A percentile compares a stretch with the other conserved stretches of the same genome.
phyloP scores from a whole-genome alignment of 1,284 basidiomycete genomes.

The Ustilago cynodontis region DNA sequence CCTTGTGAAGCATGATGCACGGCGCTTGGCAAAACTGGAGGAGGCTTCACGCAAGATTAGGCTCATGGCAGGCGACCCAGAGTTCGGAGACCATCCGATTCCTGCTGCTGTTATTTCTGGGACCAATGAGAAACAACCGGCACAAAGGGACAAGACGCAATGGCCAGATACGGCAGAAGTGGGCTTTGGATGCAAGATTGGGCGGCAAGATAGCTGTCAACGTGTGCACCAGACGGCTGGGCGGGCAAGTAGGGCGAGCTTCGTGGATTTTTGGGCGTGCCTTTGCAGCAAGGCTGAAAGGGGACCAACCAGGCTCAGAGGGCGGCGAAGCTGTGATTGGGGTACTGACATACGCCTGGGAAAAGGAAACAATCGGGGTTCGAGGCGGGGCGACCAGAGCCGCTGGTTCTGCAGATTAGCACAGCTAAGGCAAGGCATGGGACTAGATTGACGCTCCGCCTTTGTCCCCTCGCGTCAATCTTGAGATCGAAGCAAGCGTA shows the following conservation, averaged over 20 bases:
- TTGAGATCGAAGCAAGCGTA: neutral
- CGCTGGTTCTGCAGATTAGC: neutral
- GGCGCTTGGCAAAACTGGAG: neutral
- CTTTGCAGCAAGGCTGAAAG: neutral
- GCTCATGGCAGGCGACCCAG: neutral
- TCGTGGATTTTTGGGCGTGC: neutral
- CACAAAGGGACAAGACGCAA: constrained; percentile 11
- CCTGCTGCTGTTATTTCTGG: neutral
- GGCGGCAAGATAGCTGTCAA: constrained; percentile 18
- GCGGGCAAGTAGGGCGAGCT: neutral
- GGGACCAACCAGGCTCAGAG: neutral
- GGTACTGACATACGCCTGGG: neutral
- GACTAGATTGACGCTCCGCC: constrained; percentile 12
- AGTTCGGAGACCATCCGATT: neutral
- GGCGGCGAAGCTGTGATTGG: neutral
- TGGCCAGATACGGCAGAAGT: neutral
- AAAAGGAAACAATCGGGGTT: neutral
- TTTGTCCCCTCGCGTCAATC: constrained; percentile 16
- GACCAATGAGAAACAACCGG: neutral
- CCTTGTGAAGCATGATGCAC: constrained; percentile 32
- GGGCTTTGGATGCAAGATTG: neutral
- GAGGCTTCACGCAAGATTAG: neutral
- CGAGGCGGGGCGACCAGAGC: neutral
- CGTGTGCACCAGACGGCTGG: neutral
- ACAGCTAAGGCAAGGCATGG: neutral